Base-by-base conservation (phyloP, 2,329 filamentous ascomycete genomes). In the Colletotrichum eleusines region DNA sequence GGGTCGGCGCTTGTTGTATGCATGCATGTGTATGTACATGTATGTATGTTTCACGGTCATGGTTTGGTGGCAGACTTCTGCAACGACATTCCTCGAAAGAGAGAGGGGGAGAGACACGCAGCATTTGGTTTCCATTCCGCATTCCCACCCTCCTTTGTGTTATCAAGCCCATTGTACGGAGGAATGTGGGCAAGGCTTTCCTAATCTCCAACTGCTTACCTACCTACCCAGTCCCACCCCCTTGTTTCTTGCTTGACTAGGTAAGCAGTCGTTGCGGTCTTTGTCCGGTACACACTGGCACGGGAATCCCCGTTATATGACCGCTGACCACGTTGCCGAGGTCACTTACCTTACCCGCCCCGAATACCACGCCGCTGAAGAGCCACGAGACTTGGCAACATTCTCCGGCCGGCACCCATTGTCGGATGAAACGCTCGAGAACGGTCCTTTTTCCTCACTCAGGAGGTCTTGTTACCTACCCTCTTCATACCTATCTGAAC, bases 161-260 rank as follows among this genome's bases (percentile, higher is more conserved):
- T 31, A 14, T 54, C 31, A n/a, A 16, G 20, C 26, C 31, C 53
- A 26, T 26, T 31, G 12, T 44, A 33, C 59, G 12, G 23, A 54
- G 60, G 60, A 63, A 53, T 63, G 60, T n/a, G 60, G 60, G 12
- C 26, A 5, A 53, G 48, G 18, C 46, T 40, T 31, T 46, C n/a
- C 20, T 23, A n/a, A 44, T 44, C 20, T 9, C 42, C 42, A 44
- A n/a, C 8, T 44, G 14, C 20, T 20, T n/a, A n/a, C 42, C 7
- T 14, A 40, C 18, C n/a, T n/a, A 44, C 42, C 42, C 11, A n/a
- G 42, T 44, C n/a, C 42, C 42, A 20, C 42, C 7, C 20, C 42
- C 7, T 23, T 33, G 5, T 31, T 14, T 62, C n/a, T 12, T 38
- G 8, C 16, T 28, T 38, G 28, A 35, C 14, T 42, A 6, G 14